Evolutionary conservation across 352 stramenopile species (phyloP).

Genomic region (Globisporangium emineosum): DNA sequence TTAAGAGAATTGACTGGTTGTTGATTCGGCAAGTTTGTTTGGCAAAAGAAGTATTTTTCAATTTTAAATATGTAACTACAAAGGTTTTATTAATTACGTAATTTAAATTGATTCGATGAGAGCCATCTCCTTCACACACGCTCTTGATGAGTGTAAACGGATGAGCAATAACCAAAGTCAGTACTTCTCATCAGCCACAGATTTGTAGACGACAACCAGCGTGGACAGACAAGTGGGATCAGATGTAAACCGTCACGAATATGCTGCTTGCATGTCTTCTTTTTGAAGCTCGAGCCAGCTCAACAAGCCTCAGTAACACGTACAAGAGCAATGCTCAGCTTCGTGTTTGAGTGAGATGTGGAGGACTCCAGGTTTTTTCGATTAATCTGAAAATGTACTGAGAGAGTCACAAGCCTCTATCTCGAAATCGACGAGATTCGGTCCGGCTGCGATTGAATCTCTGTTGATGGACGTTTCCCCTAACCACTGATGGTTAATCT

Average conservation of each 20-base stretch:
- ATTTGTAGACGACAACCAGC: not conserved
- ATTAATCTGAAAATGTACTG: not conserved
- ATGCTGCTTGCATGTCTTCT: not conserved
- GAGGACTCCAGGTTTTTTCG: too few species aligned
- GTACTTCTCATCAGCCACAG: not conserved
- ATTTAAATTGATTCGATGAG: not conserved
- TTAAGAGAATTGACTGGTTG: too few species aligned
- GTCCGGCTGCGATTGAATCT: slow-evolving; percentile 9
- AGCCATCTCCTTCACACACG: not conserved
- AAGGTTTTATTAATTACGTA: not conserved
- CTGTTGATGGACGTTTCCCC: not conserved
- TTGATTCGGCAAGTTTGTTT: too few species aligned
- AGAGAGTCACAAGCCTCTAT: not conserved
- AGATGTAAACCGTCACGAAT: not conserved
- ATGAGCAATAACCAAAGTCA: not conserved
- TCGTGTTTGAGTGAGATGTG: too few species aligned
- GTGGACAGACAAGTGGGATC: not conserved
- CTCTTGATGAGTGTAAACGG: not conserved
- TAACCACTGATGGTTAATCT: slow-evolving; percentile 1
- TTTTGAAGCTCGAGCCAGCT: not conserved
- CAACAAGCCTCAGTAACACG: too few species aligned
- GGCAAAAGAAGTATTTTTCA: too few species aligned
- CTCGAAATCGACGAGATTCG: slow-evolving; percentile 1
- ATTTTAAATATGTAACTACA: not conserved
- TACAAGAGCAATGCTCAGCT: too few species aligned